A percentile compares a stretch with the other conserved stretches of the same genome.
Evolutionary conservation across 768 basidiomycete genomes (phyloP).

Genomic region (Chalciporus pseudorubinellus): DNA sequence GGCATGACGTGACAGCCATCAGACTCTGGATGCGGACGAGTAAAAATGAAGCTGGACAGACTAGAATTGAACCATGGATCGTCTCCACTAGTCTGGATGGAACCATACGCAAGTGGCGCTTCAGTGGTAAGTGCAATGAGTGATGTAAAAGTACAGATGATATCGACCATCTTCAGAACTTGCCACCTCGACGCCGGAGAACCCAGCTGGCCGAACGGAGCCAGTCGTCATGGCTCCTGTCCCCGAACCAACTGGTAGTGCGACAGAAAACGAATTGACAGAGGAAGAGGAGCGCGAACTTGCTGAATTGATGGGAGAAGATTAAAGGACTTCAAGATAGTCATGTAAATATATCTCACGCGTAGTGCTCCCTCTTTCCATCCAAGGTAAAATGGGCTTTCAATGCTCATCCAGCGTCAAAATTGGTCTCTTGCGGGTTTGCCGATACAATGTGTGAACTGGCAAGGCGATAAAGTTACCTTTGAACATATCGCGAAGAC

Average conservation of each 20-base stretch:
- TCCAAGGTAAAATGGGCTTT: too few relatives aligned
- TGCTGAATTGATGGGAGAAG: slow-evolving; percentile 65
- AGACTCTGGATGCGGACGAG: slow-evolving; percentile 64
- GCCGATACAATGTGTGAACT: too few relatives aligned
- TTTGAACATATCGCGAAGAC: too few relatives aligned
- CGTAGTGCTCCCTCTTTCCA: slow-evolving; percentile 34
- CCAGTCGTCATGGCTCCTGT: slow-evolving; percentile 24
- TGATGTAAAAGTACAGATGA: background rate
- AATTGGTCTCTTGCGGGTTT: too few relatives aligned
- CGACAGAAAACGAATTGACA: slow-evolving; percentile 49
- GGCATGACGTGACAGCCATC: slow-evolving; percentile 82
- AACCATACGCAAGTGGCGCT: slow-evolving; percentile 82
- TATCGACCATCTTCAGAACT: slow-evolving; percentile 22
- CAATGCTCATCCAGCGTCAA: too few relatives aligned
- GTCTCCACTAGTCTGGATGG: slow-evolving; percentile 83
- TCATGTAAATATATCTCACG: slow-evolving; percentile 3
- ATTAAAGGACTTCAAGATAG: slow-evolving; percentile 10
- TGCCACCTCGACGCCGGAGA: slow-evolving; percentile 21
- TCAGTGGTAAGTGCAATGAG: slow-evolving; percentile 47
- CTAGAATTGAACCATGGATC: slow-evolving; percentile 73
- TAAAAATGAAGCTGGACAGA: slow-evolving; percentile 42
- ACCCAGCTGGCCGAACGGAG: slow-evolving; percentile 17
- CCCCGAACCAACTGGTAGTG: slow-evolving; percentile 26
- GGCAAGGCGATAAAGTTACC: too few relatives aligned
- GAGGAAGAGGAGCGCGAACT: slow-evolving; percentile 91